Evolutionary conservation across 2,329 filamentous ascomycete genomes (phyloP).

Genomic region (Colletotrichum liriopes): DNA sequence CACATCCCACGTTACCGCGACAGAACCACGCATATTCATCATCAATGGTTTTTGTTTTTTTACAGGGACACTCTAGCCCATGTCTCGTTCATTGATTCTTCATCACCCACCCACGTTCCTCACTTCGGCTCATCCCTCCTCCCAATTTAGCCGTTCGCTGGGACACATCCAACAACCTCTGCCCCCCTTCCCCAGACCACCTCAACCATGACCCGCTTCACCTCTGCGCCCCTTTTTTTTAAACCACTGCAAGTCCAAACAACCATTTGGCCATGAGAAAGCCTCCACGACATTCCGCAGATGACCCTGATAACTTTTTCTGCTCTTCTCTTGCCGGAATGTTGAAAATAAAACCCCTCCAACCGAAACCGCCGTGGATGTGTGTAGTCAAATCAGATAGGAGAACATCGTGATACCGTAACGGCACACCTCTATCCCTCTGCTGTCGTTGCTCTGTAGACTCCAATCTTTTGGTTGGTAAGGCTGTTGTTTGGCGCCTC

Average conservation of each 20-base stretch:
- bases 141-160: neutral
- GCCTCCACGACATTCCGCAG: slow-evolving; percentile 34
- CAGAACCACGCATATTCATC: neutral
- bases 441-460: slow-evolving; percentile 11
- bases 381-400: slow-evolving; percentile 34
- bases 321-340: slow-evolving; percentile 11
- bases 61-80: slow-evolving; percentile 1
- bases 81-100: slow-evolving; percentile 16
- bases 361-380: slow-evolving; percentile 16
- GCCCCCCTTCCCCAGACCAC: no score
- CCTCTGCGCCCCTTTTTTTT: neutral
- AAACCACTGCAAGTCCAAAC: slow-evolving; percentile 10
- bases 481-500: neutral
- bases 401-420: slow-evolving; percentile 19
- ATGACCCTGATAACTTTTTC: slow-evolving; percentile 16
- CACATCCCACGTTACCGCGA: neutral
- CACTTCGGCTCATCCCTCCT: neutral
- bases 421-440: slow-evolving; percentile 12
- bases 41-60: slow-evolving; percentile 23
- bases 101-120: neutral
- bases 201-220: neutral
- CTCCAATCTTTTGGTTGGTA: slow-evolving; percentile 21
- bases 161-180: neutral
- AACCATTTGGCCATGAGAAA: slow-evolving; percentile 23
- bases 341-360: slow-evolving; percentile 20